Base-by-base conservation (phyloP, 768 basidiomycete species). In the Auriscalpium vulgare region DNA sequence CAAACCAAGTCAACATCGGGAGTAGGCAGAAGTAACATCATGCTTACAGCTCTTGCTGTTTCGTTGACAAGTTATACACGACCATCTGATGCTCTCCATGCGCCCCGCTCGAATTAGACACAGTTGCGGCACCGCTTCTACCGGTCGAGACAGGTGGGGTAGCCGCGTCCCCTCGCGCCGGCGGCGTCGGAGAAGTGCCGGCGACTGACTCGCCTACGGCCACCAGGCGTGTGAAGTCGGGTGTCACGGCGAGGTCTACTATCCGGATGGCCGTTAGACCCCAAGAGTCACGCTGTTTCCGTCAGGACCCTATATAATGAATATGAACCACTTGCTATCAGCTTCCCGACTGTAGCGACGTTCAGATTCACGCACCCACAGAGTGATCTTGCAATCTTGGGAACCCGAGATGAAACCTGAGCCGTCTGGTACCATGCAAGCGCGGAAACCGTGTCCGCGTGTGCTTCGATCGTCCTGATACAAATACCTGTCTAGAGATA, bases 331-430 rank as follows among this genome's bases (percentile, higher is more conserved):
- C 10, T 51, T 37, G 56, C 63, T 57, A 53, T 52, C 29, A 47
- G 40, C 37, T 47, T 35, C 47, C 44, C 10, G 43, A 23, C 35
- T 46, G 36, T 34, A 37, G 49, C 19, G 56, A 17, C 29, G 5
- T 29, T 29, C 51, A 14, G 53, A 44, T 54, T 46, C 37, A 67
- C 81, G 49, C 70, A 92, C 93, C 92, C 92, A 95, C 56, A 85
- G 80, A 46, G 85, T 78, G 56, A 91, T 84, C 69, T 83, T 87
- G 59, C 85, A 82, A 69, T 97, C 95, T 66, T 95, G 75, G 45
- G 88, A 88, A 50, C 86, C 87, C 10, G 93, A 95, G 62, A 97
- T 80, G 67, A 98, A 97, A 8, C 91, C 92, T 19, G 83, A 83
- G 37, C 87, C 87, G 67, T 97, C 89, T 17, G 92, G 88, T 43